phyloP scores from a whole-genome alignment of 495 filamentous ascomycete species.

The Hyaloscypha variabilis region DNA sequence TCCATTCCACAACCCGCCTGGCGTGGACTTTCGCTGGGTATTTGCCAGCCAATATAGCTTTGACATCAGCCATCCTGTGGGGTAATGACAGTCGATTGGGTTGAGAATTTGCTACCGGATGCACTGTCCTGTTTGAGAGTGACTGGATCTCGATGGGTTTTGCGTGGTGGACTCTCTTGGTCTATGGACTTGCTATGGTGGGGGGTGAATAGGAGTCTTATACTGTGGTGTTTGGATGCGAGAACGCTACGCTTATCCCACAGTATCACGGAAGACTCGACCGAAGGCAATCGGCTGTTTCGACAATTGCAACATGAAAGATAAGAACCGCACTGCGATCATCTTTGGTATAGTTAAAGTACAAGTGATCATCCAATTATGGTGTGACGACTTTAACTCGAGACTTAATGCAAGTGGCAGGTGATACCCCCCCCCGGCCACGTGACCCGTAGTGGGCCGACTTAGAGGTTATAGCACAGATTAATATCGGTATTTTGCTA shows the following conservation, averaged over 20 bases:
- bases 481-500: background rate
- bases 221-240: background rate
- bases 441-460: background rate
- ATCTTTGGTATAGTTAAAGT: background rate
- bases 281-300: background rate
- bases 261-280: background rate
- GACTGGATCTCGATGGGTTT: background rate
- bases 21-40: conserved; percentile 96
- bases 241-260: background rate
- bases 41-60: conserved; percentile 64
- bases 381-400: background rate
- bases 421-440: too few species aligned
- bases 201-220: background rate
- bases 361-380: background rate
- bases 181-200: background rate
- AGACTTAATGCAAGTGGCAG: background rate
- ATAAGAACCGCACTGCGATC: background rate
- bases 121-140: background rate
- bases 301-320: background rate
- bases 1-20: conserved; percentile 75
- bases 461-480: background rate
- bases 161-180: background rate
- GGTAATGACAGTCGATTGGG: background rate
- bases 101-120: background rate
- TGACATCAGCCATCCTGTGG: conserved; percentile 28